A percentile compares a stretch with the other conserved stretches of the same genome.
Conservation (phyloP, 1,139 yeast genomes). For the Suhomyces choctaworum region DNA sequence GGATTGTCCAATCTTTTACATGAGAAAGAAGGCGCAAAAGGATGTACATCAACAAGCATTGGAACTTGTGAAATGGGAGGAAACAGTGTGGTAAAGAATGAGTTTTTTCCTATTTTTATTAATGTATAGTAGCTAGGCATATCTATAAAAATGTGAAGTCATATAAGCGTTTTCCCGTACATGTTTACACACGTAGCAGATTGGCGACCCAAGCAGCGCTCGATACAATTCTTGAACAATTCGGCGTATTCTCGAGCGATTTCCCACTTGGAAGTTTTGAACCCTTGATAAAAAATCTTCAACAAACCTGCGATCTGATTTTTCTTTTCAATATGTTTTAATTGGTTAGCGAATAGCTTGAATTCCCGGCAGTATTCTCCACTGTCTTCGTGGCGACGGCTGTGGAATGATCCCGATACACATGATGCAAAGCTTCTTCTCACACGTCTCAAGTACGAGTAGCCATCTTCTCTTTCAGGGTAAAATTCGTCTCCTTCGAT, state of each 20-base stretch:
- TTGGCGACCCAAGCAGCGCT: conserved; percentile 53
- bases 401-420: conserved; percentile 26
- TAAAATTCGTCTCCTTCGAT: conserved; percentile 16
- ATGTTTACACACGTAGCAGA: conserved; percentile 51
- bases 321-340: conserved; percentile 30
- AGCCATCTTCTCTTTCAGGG: conserved; percentile 40
- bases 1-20: conserved; percentile 96
- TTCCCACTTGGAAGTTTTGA: conserved; percentile 52
- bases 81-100: conserved; percentile 51
- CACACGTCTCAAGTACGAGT: conserved; percentile 35
- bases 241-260: conserved; percentile 57
- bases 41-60: conserved; percentile 69
- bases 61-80: conserved; percentile 74
- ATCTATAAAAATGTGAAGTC: not conserved
- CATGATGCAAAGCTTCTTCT: conserved; percentile 31
- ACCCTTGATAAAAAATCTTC: conserved; percentile 32
- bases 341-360: conserved; percentile 8
- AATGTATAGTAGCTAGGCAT: not conserved
- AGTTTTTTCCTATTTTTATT: not conserved
- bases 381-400: conserved; percentile 2
- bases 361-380: conserved; percentile 10
- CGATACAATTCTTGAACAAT: conserved; percentile 54
- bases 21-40: conserved; percentile 94
- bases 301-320: conserved; percentile 56
- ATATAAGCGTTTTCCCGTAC: conserved; percentile 29